Evolutionary conservation across 805 yeast genomes (phyloP).

Genomic region (Candida nonsorbophila): DNA sequence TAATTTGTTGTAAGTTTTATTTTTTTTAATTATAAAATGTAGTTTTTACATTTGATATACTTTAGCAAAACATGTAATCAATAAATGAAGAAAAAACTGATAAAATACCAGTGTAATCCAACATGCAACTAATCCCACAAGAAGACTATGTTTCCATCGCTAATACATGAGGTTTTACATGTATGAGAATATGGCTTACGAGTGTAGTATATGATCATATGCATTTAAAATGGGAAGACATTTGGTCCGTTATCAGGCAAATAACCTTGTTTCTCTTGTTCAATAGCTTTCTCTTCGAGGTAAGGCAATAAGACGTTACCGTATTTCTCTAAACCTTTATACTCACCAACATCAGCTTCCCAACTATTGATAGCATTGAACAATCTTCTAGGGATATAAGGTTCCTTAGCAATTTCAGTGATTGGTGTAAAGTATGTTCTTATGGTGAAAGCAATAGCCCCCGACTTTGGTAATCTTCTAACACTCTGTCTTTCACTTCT

Average conservation of each 20-base stretch:
- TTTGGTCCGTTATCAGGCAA: constrained; percentile 34
- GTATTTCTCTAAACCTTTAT: constrained; percentile 54
- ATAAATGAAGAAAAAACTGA: too few species aligned
- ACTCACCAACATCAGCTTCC: constrained; percentile 55
- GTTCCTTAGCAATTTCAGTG: constrained; percentile 50
- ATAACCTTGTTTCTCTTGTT: constrained; percentile 42
- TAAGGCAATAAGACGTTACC: constrained; percentile 53
- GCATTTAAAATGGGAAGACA: constrained; percentile 35
- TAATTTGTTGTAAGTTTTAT: too few species aligned
- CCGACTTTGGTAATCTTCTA: constrained; percentile 54
- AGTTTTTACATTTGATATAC: too few species aligned
- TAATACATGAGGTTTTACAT: too few species aligned
- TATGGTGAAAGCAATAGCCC: constrained; percentile 55
- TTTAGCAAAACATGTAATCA: too few species aligned
- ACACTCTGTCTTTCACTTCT: constrained; percentile 64
- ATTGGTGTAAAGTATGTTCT: constrained; percentile 61
- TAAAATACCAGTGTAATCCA: too few species aligned
- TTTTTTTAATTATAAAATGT: too few species aligned
- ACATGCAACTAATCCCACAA: too few species aligned
- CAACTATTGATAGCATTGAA: constrained; percentile 56
- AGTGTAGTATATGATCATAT: too few species aligned
- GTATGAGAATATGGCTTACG: too few species aligned
- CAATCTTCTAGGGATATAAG: constrained; percentile 55
- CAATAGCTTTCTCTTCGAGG: constrained; percentile 40
- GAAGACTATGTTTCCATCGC: too few species aligned